Conservation (phyloP, 2,329 filamentous ascomycete species). For the Neocatenulostroma microsporum region DNA sequence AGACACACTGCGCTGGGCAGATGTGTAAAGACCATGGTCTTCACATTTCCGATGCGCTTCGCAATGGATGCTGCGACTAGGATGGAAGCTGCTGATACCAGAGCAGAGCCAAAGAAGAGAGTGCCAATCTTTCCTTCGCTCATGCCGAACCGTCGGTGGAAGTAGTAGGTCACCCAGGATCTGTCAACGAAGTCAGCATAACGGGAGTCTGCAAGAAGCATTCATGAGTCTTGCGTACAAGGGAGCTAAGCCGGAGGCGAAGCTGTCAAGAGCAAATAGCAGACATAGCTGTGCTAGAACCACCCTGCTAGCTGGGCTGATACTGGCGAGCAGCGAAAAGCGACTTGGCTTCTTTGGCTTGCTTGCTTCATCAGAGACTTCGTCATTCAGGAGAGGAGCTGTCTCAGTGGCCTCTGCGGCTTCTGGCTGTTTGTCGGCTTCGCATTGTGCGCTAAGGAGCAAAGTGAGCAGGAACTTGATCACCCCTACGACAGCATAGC, state of each 20-base stretch:
- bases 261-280: conserved; percentile 60
- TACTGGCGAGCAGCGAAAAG: conserved; percentile 2
- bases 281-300: conserved; percentile 52
- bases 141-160: conserved; percentile 46
- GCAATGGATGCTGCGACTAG: conserved; percentile 54
- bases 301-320: conserved; percentile 1
- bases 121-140: conserved; percentile 46
- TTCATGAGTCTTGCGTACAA: no score
- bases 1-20: conserved; percentile 61
- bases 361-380: not conserved
- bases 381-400: conserved; percentile 4
- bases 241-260: conserved; percentile 38
- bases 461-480: conserved; percentile 33
- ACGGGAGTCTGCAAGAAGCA: no score
- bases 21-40: conserved; percentile 61
- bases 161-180: conserved; percentile 50
- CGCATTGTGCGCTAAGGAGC: conserved; percentile 34
- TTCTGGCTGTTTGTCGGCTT: conserved; percentile 17
- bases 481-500: conserved; percentile 36
- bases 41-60: conserved; percentile 50
- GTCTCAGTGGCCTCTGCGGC: not conserved
- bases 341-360: not conserved
- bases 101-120: conserved; percentile 43
- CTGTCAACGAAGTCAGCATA: no score
- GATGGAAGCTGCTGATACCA: conserved; percentile 36